These are phyloP conservation scores for Phtheirospermum japonicum DNA, from an alignment of 257 asterid genomes.

Conservation along the genomic window DNA sequence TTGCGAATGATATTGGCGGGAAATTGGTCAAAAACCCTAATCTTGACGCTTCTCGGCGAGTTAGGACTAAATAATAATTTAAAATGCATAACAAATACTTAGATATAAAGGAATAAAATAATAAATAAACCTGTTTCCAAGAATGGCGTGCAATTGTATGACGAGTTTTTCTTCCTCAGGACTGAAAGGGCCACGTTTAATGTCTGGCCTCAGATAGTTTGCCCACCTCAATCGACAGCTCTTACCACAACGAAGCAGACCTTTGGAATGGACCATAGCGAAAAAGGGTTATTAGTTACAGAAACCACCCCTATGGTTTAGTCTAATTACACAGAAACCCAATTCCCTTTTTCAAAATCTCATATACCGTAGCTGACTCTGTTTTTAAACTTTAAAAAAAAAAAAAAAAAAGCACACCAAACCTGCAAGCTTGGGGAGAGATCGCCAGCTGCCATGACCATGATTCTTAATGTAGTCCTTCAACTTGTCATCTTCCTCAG, in stretches of 20 bases:
- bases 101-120: not conserved
- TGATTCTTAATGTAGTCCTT: slow-evolving; percentile 59
- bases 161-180: slow-evolving; percentile 87
- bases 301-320: not conserved
- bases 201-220: slow-evolving; percentile 91
- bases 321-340: not conserved
- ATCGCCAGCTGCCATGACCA: slow-evolving; percentile 96
- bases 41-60: too few species aligned
- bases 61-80: too few species aligned
- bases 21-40: too few species aligned
- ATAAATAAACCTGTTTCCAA: slow-evolving; percentile 95
- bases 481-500: slow-evolving; percentile 85
- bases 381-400: too few species aligned
- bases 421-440: slow-evolving; percentile 92
- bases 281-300: not conserved
- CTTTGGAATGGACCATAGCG: too few species aligned
- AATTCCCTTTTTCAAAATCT: not conserved
- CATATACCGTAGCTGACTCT: too few species aligned
- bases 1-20: too few species aligned
- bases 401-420: too few species aligned
- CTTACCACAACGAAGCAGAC: slow-evolving; percentile 95
- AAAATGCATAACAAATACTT: not conserved
- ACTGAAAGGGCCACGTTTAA: slow-evolving; percentile 80
- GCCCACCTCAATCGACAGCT: slow-evolving; percentile 93
- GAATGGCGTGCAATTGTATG: slow-evolving; percentile 83